Base-by-base conservation (phyloP, 768 basidiomycete genomes). In the Macrocybe gigantea region DNA sequence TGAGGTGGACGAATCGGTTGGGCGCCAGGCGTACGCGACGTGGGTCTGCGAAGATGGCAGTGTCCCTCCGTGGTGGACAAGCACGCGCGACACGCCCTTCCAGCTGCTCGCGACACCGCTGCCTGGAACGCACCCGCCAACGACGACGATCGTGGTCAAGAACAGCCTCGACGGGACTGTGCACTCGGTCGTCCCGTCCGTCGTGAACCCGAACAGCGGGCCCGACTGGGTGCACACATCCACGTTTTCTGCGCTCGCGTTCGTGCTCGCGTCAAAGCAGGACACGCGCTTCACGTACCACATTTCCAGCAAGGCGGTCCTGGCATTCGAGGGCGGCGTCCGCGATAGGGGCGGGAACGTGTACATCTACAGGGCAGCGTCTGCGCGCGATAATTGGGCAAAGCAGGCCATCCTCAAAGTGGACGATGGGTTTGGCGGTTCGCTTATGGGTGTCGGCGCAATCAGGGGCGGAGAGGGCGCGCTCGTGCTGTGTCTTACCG, bases 241-340 rank as follows among this genome's bases (percentile, higher is more conserved):
- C n/a, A 97, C 95, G 0, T 93, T 81, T 63, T 83, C 88, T 13
- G 95, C 93, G 0, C 76, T 99, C 22, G 79, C 92, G 1, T 99
- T 97, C 60, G 95, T 99, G 36, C 73, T 99, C 43, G 92, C 92
- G 7, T 92, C 90, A 9, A 97, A 97, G 61, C 83, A 80, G 30
- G 92, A 97, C 63, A 82, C 88, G 1, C 81, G 91, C 13, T 93
- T 94, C 67, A 88, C 89, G 1, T 79, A 86, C 58, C 93, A 97
- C 58, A 64, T 81, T 33, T 63, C 75, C 0, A 64, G 65, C 1
- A 62, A 70, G 38, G 74, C 73, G 5, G 82, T 89, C 2, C 68
- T 92, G 41, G 92, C 92, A 0, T 93, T 97, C 55, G 94, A 97
- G 64, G 82, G 82, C 50, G 90, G 88, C 8, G 60, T 74, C 1